Conservation (phyloP, 129 eudicot genomes). For the Artemisia tridentata region DNA sequence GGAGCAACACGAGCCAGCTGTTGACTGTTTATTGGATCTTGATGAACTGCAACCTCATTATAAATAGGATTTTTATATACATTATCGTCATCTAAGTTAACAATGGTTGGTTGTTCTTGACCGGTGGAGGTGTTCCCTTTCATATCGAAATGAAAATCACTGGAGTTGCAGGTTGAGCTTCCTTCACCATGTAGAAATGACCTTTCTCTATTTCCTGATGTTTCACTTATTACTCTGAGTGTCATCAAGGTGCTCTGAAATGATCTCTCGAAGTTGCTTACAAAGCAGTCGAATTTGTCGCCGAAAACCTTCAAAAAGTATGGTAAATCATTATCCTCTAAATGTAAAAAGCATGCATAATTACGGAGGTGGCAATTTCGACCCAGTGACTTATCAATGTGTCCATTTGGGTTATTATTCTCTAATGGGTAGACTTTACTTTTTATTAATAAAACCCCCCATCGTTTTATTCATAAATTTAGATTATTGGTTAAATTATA, state of each 20-base stretch:
- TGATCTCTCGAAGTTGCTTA: conserved; percentile 69
- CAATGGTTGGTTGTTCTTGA: conserved; percentile 24
- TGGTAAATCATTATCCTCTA: too few species aligned
- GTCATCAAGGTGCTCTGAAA: conserved; percentile 88
- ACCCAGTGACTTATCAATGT: neutral
- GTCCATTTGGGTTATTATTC: neutral
- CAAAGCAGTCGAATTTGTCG: conserved; percentile 72
- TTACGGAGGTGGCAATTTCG: neutral
- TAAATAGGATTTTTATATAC: conserved; percentile 14
- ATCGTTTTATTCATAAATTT: too few species aligned
- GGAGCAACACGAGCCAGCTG: conserved; percentile 41
- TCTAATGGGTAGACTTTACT: neutral
- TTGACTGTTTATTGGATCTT: conserved; percentile 30
- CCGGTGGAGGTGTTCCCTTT: conserved; percentile 14
- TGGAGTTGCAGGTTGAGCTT: conserved; percentile 18
- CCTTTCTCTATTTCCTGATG: conserved; percentile 32
- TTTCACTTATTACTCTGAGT: conserved; percentile 54
- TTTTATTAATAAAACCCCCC: too few species aligned
- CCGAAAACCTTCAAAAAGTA: conserved; percentile 53
- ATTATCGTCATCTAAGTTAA: conserved; percentile 33
- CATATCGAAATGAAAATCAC: conserved; percentile 27
- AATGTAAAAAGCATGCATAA: too few species aligned
- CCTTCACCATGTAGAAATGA: conserved; percentile 29
- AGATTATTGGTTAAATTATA: too few species aligned
- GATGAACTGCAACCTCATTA: conserved; percentile 42